Evolutionary conservation across 768 basidiomycete species (phyloP).

Genomic region (Boletus bicolor): DNA sequence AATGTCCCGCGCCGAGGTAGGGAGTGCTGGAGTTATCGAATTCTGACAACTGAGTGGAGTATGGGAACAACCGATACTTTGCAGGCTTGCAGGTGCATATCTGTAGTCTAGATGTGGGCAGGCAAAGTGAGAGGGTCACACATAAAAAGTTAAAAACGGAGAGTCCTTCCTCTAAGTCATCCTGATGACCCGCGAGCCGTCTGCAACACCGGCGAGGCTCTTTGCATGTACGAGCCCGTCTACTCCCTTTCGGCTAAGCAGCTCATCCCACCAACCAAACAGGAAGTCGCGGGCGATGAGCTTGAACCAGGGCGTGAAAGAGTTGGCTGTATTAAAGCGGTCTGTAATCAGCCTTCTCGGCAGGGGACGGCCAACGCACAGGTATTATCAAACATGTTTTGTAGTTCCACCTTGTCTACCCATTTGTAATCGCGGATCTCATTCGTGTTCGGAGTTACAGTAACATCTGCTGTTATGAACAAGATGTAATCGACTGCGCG

Average conservation of each 20-base stretch:
- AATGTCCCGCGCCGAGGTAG: too few species aligned
- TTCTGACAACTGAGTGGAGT: not conserved
- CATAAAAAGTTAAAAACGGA: not conserved
- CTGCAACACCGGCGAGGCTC: slow-evolving; percentile 54
- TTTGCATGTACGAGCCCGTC: slow-evolving; percentile 55
- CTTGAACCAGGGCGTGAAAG: slow-evolving; percentile 99
- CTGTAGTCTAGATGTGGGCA: not conserved
- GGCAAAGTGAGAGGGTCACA: not conserved
- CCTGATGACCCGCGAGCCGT: slow-evolving; percentile 71
- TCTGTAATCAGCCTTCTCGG: not conserved
- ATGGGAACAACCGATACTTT: not conserved
- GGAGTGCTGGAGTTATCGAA: too few species aligned
- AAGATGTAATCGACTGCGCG: slow-evolving; percentile 92
- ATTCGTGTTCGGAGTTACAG: slow-evolving; percentile 76
- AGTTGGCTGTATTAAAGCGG: slow-evolving; percentile 51
- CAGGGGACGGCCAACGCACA: slow-evolving; percentile 42
- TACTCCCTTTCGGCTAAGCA: slow-evolving; percentile 56
- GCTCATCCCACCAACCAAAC: slow-evolving; percentile 98
- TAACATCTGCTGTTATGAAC: slow-evolving; percentile 88
- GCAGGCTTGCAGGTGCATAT: not conserved
- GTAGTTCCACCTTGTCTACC: slow-evolving; percentile 86
- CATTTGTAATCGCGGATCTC: slow-evolving; percentile 92
- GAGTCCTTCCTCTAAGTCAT: slow-evolving; percentile 40
- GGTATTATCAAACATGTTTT: slow-evolving; percentile 82
- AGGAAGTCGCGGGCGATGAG: slow-evolving; percentile 95